Evolutionary conservation across 495 filamentous ascomycete species (phyloP), one percentile per base, ranked within the genome.

Genomic region (Penicilliopsis zonata): DNA sequence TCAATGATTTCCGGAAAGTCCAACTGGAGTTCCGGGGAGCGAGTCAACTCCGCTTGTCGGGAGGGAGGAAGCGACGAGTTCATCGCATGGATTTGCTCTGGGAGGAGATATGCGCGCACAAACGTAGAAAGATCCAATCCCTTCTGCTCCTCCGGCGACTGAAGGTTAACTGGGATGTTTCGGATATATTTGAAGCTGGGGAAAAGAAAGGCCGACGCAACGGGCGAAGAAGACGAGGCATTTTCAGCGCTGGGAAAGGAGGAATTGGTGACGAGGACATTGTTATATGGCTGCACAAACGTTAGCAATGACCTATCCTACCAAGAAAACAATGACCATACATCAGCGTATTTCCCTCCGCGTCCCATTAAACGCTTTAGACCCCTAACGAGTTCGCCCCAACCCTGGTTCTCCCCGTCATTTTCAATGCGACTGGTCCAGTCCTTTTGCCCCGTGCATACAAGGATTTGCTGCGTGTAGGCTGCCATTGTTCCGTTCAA

Each of bases 381-480:
- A 24, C 74, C 71, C 30, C 78, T 72, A 1, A 78, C 82, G 6
- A 94, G 57, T 38, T 75, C 74, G n/a, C 57, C 60, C 54, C 55
- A 60, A 18, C 41, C 41, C 23, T 47, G 19, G 5, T 43, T 39
- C 12, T 53, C 27, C 16, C 59, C 69, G 19, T 80, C 72, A 68
- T 94, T 50, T 52, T 79, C 61, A 50, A 86, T 78, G 25, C 63
- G 61, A 49, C 66, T 72, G 12, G 67, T 67, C 90, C 90, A 98
- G 52, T 95, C 82, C 13, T 62, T 46, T 35, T 74, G 69, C 5
- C 83, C 85, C 1, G 87, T 94, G 36, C 74, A 82, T 10, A 95
- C 63, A 2, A 98, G 50, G 3, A 95, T 65, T 34, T 96, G 87
- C 40, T 86, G 75, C 12, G 74, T 66, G 50, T 94, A 90, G n/a